Evolutionary conservation across 257 asterid species (phyloP), one percentile per base, ranked within the genome.

Genomic region (Euphrasia confusa): DNA sequence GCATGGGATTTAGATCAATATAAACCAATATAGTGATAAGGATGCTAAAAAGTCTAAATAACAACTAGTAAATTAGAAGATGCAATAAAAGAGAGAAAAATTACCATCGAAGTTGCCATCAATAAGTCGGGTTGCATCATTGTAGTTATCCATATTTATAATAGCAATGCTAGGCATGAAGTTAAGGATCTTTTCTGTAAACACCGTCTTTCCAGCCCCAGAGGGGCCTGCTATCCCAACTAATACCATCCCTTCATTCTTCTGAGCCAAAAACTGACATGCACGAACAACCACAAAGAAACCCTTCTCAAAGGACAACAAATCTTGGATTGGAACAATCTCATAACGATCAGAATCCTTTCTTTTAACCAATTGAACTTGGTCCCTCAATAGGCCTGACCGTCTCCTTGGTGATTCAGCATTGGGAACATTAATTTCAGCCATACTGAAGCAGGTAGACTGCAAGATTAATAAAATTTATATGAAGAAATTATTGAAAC

Each of bases 171-270:
- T 86, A 47, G 96, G 97, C 93, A 92, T 79, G 76, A 92, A 87
- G 73, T 75, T 83, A 60, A 80, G 76, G 65, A 92, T 79, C 84
- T 92, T 92, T 73, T 92, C 98, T 0, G 98, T 86, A 52, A 92
- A 86, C 50, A 92, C 82, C 0, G 98, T 84, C 80, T 92, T 92
- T 57, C 97, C 97, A 48, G 98, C 98, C 24, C 98, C 98, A 65
- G 97, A 92, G 35, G 98, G 98, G 27, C 98, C 97, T 6, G 98
- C 97, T 45, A 89, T 90, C 49, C 98, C 98, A 35, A 92, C 90
- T 28, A 92, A 72, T 42, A 77, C 69, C 54, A 92, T 83, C 55
- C 98, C 95, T 47, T 89, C 91, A 71, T 92, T 92, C 72, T 86
- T 85, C 74, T 92, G 98, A 74, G 91, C 86, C 78, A 92, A 73